Conservation (phyloP, 2,329 filamentous ascomycete genomes). For the Exophiala sp. region DNA sequence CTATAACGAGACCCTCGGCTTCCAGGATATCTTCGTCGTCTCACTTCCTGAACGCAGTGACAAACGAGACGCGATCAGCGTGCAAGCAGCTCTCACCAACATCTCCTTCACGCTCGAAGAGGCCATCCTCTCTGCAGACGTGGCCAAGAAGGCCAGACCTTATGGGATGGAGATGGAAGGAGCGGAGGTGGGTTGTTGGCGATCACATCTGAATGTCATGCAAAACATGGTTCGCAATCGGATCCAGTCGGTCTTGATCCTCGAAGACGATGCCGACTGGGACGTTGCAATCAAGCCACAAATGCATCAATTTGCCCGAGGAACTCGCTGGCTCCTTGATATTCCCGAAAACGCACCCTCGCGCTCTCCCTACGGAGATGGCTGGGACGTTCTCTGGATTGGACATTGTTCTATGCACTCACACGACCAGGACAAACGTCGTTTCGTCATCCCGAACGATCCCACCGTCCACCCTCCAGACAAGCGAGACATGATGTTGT, state of each 20-base stretch:
- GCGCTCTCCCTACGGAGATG: conserved; percentile 47
- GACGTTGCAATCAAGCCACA: conserved; percentile 51
- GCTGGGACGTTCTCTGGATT: conserved; percentile 53
- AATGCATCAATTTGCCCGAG: conserved; percentile 37
- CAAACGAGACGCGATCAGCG: conserved; percentile 46
- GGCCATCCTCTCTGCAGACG: conserved; percentile 3
- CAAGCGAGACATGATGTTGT: conserved; percentile 9
- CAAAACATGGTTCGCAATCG: conserved; percentile 42
- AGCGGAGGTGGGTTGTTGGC: conserved; percentile 31
- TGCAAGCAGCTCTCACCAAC: conserved; percentile 41
- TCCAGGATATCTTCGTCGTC: conserved; percentile 44
- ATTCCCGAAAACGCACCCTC: conserved; percentile 19
- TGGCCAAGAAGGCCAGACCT: conserved; percentile 13
- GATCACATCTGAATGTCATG: conserved; percentile 39
- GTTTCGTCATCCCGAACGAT: conserved; percentile 31
- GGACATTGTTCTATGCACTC: conserved; percentile 43
- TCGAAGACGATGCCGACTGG: conserved; percentile 60
- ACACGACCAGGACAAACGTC: conserved; percentile 26
- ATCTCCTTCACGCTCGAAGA: conserved; percentile 3
- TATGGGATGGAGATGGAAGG: background rate
- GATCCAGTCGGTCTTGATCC: conserved; percentile 47
- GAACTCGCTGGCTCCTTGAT: conserved; percentile 31
- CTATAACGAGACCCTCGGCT: conserved; percentile 10
- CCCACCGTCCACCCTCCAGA: conserved; percentile 27
- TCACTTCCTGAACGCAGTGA: conserved; percentile 47